Evolutionary conservation across 805 yeast species (phyloP).

Genomic region (Blastobotrys parvus): DNA sequence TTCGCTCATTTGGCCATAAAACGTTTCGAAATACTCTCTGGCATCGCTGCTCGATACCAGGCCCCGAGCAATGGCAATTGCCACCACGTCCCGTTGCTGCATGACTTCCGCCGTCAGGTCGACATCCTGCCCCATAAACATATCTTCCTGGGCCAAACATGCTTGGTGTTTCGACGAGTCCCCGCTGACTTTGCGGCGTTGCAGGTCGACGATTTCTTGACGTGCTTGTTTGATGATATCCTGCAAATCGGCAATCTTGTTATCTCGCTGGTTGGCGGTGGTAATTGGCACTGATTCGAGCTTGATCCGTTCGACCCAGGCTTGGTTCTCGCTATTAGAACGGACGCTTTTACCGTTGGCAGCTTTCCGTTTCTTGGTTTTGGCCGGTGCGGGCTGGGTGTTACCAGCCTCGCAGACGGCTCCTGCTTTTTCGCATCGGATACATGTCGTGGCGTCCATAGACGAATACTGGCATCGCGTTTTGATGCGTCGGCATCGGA

Average conservation of each 20-base stretch:
- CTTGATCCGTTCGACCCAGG: slow-evolving; percentile 1
- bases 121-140: not conserved
- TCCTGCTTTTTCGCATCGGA: slow-evolving; percentile 15
- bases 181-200: no score
- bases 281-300: not conserved
- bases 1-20: not conserved
- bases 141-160: not conserved
- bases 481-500: slow-evolving; percentile 16
- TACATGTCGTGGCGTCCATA: slow-evolving; percentile 10
- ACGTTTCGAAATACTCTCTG: not conserved
- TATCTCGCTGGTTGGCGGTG: not conserved
- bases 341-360: not conserved
- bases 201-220: not conserved
- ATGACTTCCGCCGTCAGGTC: not conserved
- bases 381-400: not conserved
- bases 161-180: not conserved
- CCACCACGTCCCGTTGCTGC: not conserved
- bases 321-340: not conserved
- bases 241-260: slow-evolving; percentile 2
- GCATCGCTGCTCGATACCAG: slow-evolving; percentile 1
- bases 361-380: not conserved
- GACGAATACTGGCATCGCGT: slow-evolving; percentile 16
- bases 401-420: slow-evolving; percentile 5
- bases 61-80: slow-evolving; percentile 1
- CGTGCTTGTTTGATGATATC: not conserved